Evolutionary conservation across 495 filamentous ascomycete species (phyloP).

Genomic region (Neurospora sublineolata): DNA sequence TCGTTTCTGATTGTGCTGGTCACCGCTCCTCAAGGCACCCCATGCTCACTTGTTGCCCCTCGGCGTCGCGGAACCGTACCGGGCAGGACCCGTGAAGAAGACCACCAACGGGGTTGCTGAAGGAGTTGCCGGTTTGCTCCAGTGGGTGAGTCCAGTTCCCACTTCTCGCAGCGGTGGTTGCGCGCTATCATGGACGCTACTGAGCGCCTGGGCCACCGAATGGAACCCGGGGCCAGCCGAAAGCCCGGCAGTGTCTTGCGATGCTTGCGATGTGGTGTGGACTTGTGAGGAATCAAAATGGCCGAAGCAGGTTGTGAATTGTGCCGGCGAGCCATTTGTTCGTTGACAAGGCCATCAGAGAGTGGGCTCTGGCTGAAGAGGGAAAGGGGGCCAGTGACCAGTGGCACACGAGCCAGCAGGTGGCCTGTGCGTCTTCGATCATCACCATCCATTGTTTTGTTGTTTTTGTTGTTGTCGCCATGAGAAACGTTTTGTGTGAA

Average conservation of each 20-base stretch:
- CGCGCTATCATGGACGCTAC: background rate
- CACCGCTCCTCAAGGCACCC: background rate
- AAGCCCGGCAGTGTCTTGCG: background rate
- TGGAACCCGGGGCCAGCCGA: background rate
- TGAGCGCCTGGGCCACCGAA: background rate
- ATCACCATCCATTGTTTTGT: background rate
- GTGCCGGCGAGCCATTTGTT: background rate
- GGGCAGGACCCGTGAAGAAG: background rate
- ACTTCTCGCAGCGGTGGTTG: background rate
- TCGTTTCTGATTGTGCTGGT: background rate
- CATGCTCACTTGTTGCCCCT: background rate
- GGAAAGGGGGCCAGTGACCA: background rate
- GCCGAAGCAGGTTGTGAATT: background rate
- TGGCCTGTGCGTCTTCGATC: background rate
- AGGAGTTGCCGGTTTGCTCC: background rate
- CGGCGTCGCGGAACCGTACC: background rate
- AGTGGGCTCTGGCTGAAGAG: background rate
- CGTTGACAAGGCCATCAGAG: background rate
- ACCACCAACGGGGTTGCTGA: background rate
- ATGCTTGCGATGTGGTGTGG: background rate
- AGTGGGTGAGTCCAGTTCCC: background rate
- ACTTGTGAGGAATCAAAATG: background rate
- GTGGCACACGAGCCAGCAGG: background rate
- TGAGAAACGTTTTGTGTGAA: background rate
- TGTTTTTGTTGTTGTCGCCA: background rate